Base-by-base conservation (phyloP, 352 stramenopile species). In the Globisporangium alternatum region DNA sequence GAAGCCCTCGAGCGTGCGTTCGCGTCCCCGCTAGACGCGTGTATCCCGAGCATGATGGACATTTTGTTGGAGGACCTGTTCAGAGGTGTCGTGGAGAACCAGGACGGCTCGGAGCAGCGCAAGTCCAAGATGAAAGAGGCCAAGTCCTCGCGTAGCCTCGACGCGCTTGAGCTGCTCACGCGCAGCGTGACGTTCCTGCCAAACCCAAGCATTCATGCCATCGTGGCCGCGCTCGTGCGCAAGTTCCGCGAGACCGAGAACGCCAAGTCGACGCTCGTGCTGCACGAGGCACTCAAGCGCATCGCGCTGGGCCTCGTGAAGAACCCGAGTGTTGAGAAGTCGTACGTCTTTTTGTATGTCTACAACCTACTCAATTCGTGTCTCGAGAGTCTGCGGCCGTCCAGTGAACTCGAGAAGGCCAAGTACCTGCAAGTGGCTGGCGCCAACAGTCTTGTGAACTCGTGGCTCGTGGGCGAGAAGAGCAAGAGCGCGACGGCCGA, bases 101-200 rank as follows among this genome's bases (percentile, higher is more conserved):
- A 86, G 43, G 63, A 83, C 63, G 67, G 87, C 37, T 62, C 78
- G 53, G 80, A 76, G 25, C 68, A 65, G 48, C 62, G 76, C 60
- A 93, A 96, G 66, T 96, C 88, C 52, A 95, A 96, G 69, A 96
- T 93, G 71, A 94, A 95, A 69, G 89, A 97, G 55, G 85, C 89
- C 31, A 88, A 86, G 55, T 79, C 78, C 3, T 86, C 72, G 60
- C 85, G 84, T 13, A 86, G 82, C 48, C 75, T 81, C 39, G 87
- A 96, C 56, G 88, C 86, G 2, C 57, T 97, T 0, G 89, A 97
- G 64, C 59, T 97, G 53, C 65, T 96, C 19, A 77, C 81, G 33
- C 82, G 83, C 37, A 92, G 76, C 21, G 79, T 97, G 28, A 84
- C 80, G n/a, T 96, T 97, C 67, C 64, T 97, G 48, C 89, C 89